Conservation (phyloP, 2,329 filamentous ascomycete genomes). For the Cadophora gregata region DNA sequence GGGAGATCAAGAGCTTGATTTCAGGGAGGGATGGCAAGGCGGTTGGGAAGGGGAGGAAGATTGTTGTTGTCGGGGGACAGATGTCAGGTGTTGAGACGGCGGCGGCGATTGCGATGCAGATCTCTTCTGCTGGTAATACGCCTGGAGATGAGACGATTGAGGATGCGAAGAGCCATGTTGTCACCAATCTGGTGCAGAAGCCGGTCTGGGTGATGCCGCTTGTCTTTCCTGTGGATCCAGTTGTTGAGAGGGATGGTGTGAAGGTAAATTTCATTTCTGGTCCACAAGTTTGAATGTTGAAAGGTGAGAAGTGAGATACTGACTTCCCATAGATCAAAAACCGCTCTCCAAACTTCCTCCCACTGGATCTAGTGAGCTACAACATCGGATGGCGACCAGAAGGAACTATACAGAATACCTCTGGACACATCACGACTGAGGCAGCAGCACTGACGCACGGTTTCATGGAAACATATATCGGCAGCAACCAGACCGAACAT, state of each 20-base stretch:
- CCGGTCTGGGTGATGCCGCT: constrained; percentile 76
- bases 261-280: constrained; percentile 23
- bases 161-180: constrained; percentile 56
- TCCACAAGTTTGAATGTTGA: not conserved
- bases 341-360: constrained; percentile 67
- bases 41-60: constrained; percentile 56
- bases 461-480: constrained; percentile 55
- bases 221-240: constrained; percentile 44
- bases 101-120: constrained; percentile 71
- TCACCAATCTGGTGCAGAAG: constrained; percentile 73
- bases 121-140: constrained; percentile 67
- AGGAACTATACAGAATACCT: constrained; percentile 63
- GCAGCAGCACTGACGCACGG: constrained; percentile 60
- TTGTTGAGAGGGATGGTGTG: constrained; percentile 37
- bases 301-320: not conserved
- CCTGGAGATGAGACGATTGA: constrained; percentile 51
- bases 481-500: constrained; percentile 60
- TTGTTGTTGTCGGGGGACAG: constrained; percentile 79
- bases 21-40: constrained; percentile 43
- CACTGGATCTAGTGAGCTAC: constrained; percentile 74
- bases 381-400: constrained; percentile 68
- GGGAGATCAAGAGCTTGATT: constrained; percentile 58
- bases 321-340: constrained; percentile 42
- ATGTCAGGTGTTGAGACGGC: constrained; percentile 85
- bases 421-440: constrained; percentile 67